Conservation (phyloP, 257 asterid genomes). For the Solanum arcanum region DNA sequence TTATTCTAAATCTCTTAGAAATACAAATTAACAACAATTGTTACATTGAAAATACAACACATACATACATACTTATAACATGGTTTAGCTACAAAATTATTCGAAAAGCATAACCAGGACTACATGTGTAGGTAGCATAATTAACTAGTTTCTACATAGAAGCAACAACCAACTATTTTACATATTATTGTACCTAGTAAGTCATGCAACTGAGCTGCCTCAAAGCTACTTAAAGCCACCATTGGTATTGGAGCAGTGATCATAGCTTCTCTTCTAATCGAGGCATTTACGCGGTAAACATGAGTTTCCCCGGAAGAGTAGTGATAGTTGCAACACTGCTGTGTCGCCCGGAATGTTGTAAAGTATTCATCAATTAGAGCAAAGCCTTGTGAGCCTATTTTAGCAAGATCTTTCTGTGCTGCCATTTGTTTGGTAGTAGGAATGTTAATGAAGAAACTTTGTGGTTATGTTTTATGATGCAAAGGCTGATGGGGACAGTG, state of each 20-base stretch:
- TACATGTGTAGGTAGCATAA: background rate
- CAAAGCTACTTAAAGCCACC: background rate
- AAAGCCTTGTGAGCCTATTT: background rate
- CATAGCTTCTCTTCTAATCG: background rate
- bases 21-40: too few species aligned
- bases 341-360: background rate
- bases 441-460: background rate
- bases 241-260: background rate
- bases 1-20: too few species aligned
- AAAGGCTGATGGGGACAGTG: background rate
- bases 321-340: background rate
- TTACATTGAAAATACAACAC: too few species aligned
- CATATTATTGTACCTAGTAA: background rate
- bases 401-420: background rate
- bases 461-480: background rate
- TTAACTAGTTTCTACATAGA: background rate
- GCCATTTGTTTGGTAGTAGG: background rate
- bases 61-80: too few species aligned
- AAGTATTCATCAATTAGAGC: background rate
- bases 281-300: background rate
- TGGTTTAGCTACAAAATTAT: too few species aligned
- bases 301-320: background rate
- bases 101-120: too few species aligned
- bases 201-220: background rate
- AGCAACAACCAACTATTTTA: background rate